Evolutionary conservation across 345 rosid genomes (phyloP).

Genomic region (Chamaenerion angustifolium): DNA sequence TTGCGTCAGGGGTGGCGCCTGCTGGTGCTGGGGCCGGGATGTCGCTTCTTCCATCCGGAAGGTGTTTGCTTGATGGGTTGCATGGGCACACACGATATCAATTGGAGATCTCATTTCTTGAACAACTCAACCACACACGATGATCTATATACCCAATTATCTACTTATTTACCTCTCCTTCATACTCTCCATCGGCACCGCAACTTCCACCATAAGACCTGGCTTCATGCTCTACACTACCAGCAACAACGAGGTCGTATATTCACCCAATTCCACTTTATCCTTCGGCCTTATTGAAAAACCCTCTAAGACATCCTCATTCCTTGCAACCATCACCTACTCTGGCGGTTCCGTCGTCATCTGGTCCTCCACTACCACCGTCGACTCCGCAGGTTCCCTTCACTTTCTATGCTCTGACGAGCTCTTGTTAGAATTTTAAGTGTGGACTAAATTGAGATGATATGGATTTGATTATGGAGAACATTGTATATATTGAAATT

Average conservation of each 20-base stretch:
- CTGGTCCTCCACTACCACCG: slow-evolving; percentile 31
- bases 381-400: slow-evolving; percentile 38
- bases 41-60: no score
- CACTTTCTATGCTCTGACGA: slow-evolving; percentile 32
- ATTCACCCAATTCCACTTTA: slow-evolving; percentile 27
- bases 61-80: no score
- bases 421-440: no score
- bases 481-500: no score
- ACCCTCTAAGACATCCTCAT: slow-evolving; percentile 15
- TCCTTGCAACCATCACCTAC: slow-evolving; percentile 34
- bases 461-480: no score
- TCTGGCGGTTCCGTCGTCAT: slow-evolving; percentile 20
- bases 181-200: slow-evolving; percentile 14
- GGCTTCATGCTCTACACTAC: no score
- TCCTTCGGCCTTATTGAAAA: slow-evolving; percentile 21
- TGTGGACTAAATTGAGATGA: no score
- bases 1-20: no score
- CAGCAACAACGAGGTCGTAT: slow-evolving; percentile 16
- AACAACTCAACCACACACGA: neutral
- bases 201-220: slow-evolving; percentile 11
- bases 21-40: no score
- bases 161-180: neutral
- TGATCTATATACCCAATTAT: neutral
- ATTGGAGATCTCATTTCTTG: no score
- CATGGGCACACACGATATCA: no score